phyloP scores from a whole-genome alignment of 2,329 filamentous ascomycete species.

The Lecanicillium sp. region DNA sequence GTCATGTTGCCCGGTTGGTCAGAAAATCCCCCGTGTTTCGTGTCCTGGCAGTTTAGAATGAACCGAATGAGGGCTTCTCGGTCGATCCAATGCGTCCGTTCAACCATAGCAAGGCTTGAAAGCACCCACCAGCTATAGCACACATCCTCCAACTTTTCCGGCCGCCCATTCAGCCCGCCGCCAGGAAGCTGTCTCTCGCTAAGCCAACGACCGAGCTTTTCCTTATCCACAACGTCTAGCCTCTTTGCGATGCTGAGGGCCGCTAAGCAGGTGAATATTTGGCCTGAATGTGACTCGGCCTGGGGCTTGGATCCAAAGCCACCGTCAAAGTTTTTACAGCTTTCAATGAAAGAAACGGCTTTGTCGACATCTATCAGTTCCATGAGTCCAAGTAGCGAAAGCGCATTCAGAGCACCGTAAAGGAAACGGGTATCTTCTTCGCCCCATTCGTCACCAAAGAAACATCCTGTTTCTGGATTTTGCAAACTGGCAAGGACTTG shows the following conservation, averaged over 20 bases:
- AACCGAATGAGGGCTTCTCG: conserved; percentile 67
- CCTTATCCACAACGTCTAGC: conserved; percentile 72
- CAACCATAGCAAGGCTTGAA: conserved; percentile 85
- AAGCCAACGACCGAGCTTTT: conserved; percentile 80
- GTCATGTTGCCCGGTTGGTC: conserved; percentile 92
- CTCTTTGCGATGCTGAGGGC: conserved; percentile 76
- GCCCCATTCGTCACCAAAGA: conserved; percentile 92
- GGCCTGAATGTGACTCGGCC: conserved; percentile 88
- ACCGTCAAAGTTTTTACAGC: conserved; percentile 89
- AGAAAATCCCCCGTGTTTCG: conserved; percentile 73
- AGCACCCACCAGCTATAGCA: conserved; percentile 99
- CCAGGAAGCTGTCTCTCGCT: conserved; percentile 84
- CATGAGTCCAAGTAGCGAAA: conserved; percentile 73
- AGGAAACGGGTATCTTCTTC: conserved; percentile 93
- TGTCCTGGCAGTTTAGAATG: conserved; percentile 83
- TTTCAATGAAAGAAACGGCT: conserved; percentile 69
- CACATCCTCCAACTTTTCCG: conserved; percentile 92
- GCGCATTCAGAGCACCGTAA: conserved; percentile 79
- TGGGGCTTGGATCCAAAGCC: conserved; percentile 86
- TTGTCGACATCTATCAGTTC: conserved; percentile 68
- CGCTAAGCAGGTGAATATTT: conserved; percentile 90
- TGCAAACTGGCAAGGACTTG: conserved; percentile 75
- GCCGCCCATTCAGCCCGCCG: conserved; percentile 86
- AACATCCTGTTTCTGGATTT: conserved; percentile 72
- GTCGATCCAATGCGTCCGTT: conserved; percentile 87